phyloP scores from a whole-genome alignment of 192 early-diverging fungal species.

The Linnemannia elongata region DNA sequence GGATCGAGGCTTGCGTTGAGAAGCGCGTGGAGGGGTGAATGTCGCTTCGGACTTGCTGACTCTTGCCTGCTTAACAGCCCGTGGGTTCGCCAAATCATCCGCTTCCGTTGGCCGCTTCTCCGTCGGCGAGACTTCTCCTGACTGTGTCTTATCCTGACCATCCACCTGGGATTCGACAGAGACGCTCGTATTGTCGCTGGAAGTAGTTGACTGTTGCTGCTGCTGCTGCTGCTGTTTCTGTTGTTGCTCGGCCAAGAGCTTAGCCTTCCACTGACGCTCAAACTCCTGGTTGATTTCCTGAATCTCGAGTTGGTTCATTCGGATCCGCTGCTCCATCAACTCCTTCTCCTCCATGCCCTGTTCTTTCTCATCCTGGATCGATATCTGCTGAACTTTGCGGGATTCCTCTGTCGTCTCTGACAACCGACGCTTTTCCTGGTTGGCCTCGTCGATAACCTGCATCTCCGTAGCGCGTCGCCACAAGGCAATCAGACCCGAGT shows the following conservation, averaged over 20 bases:
- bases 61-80: slow-evolving; percentile 30
- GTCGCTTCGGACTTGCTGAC: neutral
- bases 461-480: slow-evolving; percentile 56
- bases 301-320: slow-evolving; percentile 43
- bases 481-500: slow-evolving; percentile 51
- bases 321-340: slow-evolving; percentile 24
- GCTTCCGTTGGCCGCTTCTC: slow-evolving; percentile 33
- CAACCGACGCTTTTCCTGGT: slow-evolving; percentile 33
- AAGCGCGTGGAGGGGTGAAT: neutral
- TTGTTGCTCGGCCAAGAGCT: slow-evolving; percentile 17
- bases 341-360: slow-evolving; percentile 20
- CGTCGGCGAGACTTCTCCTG: neutral
- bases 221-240: neutral
- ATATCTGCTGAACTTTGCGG: neutral
- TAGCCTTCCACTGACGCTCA: slow-evolving; percentile 48
- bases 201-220: slow-evolving; percentile 2
- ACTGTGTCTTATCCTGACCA: neutral
- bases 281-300: slow-evolving; percentile 52
- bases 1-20: neutral
- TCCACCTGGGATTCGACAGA: neutral
- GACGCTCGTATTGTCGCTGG: neutral
- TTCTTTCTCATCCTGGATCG: neutral
- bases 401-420: neutral
- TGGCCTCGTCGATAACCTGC: slow-evolving; percentile 54
- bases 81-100: slow-evolving; percentile 13